These are phyloP conservation scores for Monosporozyma servazzii DNA, from an alignment of 805 yeast genomes.

Conservation along the genomic window DNA sequence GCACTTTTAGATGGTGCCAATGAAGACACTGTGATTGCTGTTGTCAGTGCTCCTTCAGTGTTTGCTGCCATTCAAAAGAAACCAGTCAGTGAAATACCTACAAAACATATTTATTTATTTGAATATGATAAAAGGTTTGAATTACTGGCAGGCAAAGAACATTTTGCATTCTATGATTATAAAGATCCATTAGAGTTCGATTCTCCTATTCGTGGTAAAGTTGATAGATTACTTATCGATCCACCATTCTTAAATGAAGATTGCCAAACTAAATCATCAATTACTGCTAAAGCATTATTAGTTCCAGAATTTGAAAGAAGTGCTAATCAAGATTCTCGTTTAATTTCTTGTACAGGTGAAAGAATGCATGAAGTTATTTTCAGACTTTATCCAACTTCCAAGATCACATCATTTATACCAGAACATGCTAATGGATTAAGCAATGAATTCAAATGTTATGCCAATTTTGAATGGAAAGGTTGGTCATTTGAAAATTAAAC, in stretches of 20 bases:
- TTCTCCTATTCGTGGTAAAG: slow-evolving; percentile 44
- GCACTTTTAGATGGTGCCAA: slow-evolving; percentile 74
- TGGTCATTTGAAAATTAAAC: slow-evolving; percentile 44
- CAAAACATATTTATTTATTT: slow-evolving; percentile 59
- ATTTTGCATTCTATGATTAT: slow-evolving; percentile 70
- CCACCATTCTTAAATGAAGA: slow-evolving; percentile 82
- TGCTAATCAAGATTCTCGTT: slow-evolving; percentile 33
- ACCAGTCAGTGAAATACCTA: slow-evolving; percentile 46
- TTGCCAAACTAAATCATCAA: slow-evolving; percentile 66
- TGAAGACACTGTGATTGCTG: slow-evolving; percentile 56
- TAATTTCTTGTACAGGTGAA: slow-evolving; percentile 84
- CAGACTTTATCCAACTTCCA: slow-evolving; percentile 53
- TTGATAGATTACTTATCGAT: slow-evolving; percentile 68
- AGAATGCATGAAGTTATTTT: slow-evolving; percentile 63
- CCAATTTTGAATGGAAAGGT: slow-evolving; percentile 56
- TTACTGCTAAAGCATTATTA: slow-evolving; percentile 54
- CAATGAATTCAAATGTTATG: slow-evolving; percentile 82
- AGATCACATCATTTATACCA: slow-evolving; percentile 61
- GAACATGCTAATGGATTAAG: slow-evolving; percentile 79
- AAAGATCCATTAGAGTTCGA: slow-evolving; percentile 58
- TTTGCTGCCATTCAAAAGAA: slow-evolving; percentile 68
- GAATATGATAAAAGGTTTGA: slow-evolving; percentile 76
- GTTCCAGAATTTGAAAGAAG: slow-evolving; percentile 15
- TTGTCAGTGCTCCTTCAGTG: slow-evolving; percentile 87
- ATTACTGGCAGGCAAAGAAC: slow-evolving; percentile 55